phyloP scores from a whole-genome alignment of 1,284 basidiomycete genomes.

The Vanrija sp. region DNA sequence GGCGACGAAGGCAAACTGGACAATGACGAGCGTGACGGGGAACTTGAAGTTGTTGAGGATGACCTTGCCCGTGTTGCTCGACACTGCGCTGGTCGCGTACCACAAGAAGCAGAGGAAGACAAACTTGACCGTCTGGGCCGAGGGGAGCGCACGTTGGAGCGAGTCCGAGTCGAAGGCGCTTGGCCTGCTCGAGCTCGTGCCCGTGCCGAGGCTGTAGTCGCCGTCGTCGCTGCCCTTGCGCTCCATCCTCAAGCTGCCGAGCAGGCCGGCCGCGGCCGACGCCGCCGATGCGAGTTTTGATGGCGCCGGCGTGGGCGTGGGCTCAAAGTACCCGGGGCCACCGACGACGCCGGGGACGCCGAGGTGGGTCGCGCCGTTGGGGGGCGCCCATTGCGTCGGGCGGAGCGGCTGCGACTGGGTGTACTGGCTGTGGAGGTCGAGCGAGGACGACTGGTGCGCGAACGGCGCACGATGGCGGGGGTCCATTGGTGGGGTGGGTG shows the following conservation, averaged over 20 bases:
- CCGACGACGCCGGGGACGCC: neutral
- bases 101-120: conserved; percentile 47
- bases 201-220: neutral
- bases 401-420: too few relatives aligned
- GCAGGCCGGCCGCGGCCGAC: neutral
- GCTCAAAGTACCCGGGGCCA: conserved; percentile 12
- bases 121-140: conserved; percentile 40
- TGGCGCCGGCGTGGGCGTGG: neutral
- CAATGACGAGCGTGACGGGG: conserved; percentile 70
- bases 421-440: conserved; percentile 11
- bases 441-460: conserved; percentile 26
- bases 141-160: conserved; percentile 21
- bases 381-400: neutral
- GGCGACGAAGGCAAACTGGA: conserved; percentile 94
- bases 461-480: conserved; percentile 42
- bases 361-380: neutral
- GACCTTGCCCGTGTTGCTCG: conserved; percentile 50
- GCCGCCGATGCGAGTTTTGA: conserved; percentile 1
- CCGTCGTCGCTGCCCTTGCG: conserved; percentile 11
- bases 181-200: neutral
- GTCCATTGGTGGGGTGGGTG: conserved; percentile 22
- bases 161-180: neutral
- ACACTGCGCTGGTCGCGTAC: conserved; percentile 50
- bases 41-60: conserved; percentile 49
- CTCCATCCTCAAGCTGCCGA: conserved; percentile 3